Conservation (phyloP, 2,329 filamentous ascomycete species). For the Diplodia seriata region DNA sequence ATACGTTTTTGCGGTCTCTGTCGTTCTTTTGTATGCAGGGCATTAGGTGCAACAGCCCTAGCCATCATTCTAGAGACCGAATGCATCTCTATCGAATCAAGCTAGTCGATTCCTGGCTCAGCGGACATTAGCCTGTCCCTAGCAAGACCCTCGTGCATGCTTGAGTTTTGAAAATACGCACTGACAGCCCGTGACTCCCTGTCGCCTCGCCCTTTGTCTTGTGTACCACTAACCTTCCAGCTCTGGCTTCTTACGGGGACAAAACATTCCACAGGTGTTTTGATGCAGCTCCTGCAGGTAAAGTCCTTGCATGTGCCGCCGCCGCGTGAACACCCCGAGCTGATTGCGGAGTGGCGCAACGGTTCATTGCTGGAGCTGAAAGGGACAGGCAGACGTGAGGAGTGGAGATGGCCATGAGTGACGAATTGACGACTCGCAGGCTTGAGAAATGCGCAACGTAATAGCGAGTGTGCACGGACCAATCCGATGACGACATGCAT, state of each 20-base stretch:
- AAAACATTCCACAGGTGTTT: slow-evolving; percentile 11
- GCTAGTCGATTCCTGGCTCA: background rate
- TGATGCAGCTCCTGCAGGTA: background rate
- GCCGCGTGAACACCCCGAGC: background rate
- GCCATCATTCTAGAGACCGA: slow-evolving; percentile 20
- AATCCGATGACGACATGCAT: slow-evolving; percentile 22
- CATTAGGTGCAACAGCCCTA: background rate
- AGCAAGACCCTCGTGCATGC: background rate
- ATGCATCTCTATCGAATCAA: slow-evolving; percentile 11
- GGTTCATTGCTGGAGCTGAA: background rate
- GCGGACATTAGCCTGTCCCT: background rate
- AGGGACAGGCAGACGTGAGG: background rate
- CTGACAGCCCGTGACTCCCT: background rate
- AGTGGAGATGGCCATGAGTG: background rate
- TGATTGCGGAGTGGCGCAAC: background rate
- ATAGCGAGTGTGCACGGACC: slow-evolving; percentile 17
- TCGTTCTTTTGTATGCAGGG: slow-evolving; percentile 32
- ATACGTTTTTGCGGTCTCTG: slow-evolving; percentile 39
- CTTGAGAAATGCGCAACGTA: slow-evolving; percentile 20
- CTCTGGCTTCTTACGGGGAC: background rate
- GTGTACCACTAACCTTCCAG: background rate
- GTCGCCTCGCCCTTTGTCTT: background rate
- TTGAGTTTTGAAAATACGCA: background rate
- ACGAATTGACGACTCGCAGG: slow-evolving; percentile 12
- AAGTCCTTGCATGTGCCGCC: background rate